A percentile compares a stretch with the other conserved stretches of the same genome.
phyloP scores from a whole-genome alignment of 306 rosid species.

The Medicago arabica region DNA sequence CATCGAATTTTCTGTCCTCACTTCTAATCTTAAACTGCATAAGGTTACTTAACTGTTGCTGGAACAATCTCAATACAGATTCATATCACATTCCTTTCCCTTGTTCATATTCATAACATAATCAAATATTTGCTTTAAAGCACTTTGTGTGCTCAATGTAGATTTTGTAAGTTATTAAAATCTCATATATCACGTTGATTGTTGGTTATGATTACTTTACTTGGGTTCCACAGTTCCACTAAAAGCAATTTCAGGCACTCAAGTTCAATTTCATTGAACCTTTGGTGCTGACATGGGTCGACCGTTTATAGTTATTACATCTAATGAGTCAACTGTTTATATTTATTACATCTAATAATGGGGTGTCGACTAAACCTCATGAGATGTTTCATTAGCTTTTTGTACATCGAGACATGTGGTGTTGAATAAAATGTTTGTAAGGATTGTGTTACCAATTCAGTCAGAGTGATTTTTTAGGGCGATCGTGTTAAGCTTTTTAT shows the following conservation, averaged over 20 bases:
- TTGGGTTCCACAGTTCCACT: conserved; percentile 6
- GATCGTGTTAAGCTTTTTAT: conserved; percentile 2
- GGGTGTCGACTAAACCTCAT: conserved; percentile 20
- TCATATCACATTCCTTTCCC: conserved; percentile 1
- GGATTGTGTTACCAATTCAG: conserved; percentile 13
- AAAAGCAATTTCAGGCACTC: background rate
- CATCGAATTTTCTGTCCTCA: conserved; percentile 34
- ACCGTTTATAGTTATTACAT: conserved; percentile 32
- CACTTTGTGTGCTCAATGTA: conserved; percentile 14
- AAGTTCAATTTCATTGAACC: conserved; percentile 31
- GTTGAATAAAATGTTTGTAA: conserved; percentile 22
- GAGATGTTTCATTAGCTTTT: conserved; percentile 35
- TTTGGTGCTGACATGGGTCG: conserved; percentile 38
- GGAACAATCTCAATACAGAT: conserved; percentile 4
- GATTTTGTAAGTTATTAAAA: conserved; percentile 12
- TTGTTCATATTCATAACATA: background rate
- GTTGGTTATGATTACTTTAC: conserved; percentile 24
- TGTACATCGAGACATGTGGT: conserved; percentile 18
- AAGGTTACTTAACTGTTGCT: conserved; percentile 16
- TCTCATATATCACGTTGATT: conserved; percentile 24
- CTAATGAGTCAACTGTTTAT: conserved; percentile 35
- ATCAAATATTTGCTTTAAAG: conserved; percentile 28
- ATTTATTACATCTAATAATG: conserved; percentile 28
- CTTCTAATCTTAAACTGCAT: conserved; percentile 25
- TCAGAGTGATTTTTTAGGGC: conserved; percentile 31